Evolutionary conservation across 2,329 filamentous ascomycete species (phyloP).

Genomic region (Ilyonectria destructans): DNA sequence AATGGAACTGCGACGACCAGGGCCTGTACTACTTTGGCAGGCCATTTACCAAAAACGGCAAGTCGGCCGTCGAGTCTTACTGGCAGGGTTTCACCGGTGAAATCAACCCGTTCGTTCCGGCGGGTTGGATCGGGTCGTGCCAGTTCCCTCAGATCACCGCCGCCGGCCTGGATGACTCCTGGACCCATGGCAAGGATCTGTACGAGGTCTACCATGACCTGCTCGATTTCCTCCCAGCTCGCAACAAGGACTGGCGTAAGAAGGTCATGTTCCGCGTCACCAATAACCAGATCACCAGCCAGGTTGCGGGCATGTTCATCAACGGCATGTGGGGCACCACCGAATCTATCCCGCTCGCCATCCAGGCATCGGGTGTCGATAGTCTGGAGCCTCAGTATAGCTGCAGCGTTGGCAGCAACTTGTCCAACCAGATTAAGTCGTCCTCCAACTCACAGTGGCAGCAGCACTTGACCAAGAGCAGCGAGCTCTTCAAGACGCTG

Average conservation of each 20-base stretch:
- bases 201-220: conserved; percentile 83
- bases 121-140: conserved; percentile 82
- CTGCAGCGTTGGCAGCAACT: conserved; percentile 68
- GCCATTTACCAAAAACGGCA: conserved; percentile 63
- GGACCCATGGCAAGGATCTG: conserved; percentile 83
- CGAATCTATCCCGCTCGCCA: conserved; percentile 61
- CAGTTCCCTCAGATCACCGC: conserved; percentile 87
- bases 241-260: conserved; percentile 58
- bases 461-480: conserved; percentile 73
- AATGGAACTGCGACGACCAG: conserved; percentile 81
- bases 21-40: conserved; percentile 80
- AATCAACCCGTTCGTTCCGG: conserved; percentile 77
- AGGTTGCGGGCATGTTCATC: conserved; percentile 84
- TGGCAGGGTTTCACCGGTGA: conserved; percentile 76
- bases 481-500: conserved; percentile 70
- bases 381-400: conserved; percentile 82
- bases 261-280: conserved; percentile 80
- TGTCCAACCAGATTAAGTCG: conserved; percentile 64
- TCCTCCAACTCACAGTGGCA: conserved; percentile 70
- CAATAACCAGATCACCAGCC: conserved; percentile 86
- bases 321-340: conserved; percentile 76
- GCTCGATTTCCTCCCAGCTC: conserved; percentile 76
- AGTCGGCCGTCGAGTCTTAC: conserved; percentile 70
- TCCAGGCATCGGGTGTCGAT: conserved; percentile 73
- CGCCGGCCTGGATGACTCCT: conserved; percentile 81